Evolutionary conservation across 2,329 filamentous ascomycete genomes (phyloP), one percentile per base, ranked within the genome.

Genomic region (Botrytis medusae): DNA sequence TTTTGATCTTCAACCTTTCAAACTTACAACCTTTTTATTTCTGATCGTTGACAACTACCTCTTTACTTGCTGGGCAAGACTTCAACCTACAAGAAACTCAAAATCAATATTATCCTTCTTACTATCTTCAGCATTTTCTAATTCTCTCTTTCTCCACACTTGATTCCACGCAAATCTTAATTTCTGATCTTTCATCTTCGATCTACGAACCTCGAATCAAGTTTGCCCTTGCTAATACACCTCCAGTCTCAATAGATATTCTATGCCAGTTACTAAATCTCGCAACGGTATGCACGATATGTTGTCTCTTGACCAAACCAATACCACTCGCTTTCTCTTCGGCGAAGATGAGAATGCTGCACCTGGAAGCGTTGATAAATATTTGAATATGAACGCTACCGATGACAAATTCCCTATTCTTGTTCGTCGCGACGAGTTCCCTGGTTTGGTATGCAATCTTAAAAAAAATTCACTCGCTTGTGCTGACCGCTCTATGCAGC

Each of bases 381-480:
- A 91, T 81, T 86, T 93, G 76, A 88, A 91, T 81, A 88, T 93
- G 83, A 90, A 91, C 72, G 89, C 90, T 76, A 90, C 89, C 68
- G 92, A 97, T 79, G 93, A 97, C 81, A 92, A 90, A 80, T 98
- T 98, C 79, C 94, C 95, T 44, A 95, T 95, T 75, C 87, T 96
- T 76, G 89, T 93, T 79, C 89, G 92, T 72, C 90, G 90, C 76
- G 85, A 87, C n/a, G 79, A 81, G 34, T 80, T 77, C 67, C 79
- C 80, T 40, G 77, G 77, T 59, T 62, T 79, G 72, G 81, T 81
- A 77, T 74, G 79, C 77, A 62, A 34, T 71, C 60, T 73, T 32
- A 22, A 64, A 62, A 40, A n/a, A 59, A 34, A 72, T 44, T 74
- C 72, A 57, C 54, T 65, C 18, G 62, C 37, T 68, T 69, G 42